Conservation (phyloP, 306 rosid genomes). For the Prunus fruticosa region DNA sequence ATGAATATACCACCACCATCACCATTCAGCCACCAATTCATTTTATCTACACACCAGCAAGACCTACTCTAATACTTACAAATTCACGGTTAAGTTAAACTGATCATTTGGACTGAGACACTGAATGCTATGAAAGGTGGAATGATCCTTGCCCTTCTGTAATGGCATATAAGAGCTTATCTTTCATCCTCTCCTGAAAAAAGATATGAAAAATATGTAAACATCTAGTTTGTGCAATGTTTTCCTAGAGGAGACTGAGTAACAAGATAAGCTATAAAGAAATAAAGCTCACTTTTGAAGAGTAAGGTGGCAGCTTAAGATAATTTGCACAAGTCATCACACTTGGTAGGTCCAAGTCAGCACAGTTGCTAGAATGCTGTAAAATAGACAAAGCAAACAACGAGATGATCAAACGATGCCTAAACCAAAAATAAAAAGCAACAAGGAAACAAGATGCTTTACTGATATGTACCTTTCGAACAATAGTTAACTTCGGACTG, state of each 20-base stretch:
- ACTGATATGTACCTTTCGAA: slow-evolving; percentile 62
- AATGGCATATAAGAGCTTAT: slow-evolving; percentile 86
- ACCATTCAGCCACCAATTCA: slow-evolving; percentile 25
- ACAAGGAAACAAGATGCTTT: neutral
- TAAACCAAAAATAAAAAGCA: neutral
- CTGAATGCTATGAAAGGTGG: slow-evolving; percentile 72
- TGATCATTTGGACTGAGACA: slow-evolving; percentile 17
- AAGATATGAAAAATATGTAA: neutral
- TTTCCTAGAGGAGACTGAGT: neutral
- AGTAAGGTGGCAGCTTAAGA: slow-evolving; percentile 94
- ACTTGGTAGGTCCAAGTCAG: slow-evolving; percentile 85
- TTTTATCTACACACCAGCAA: slow-evolving; percentile 50
- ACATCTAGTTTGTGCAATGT: neutral
- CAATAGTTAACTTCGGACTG: slow-evolving; percentile 90
- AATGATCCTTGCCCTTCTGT: slow-evolving; percentile 97
- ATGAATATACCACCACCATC: slow-evolving; percentile 26
- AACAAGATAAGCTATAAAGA: slow-evolving; percentile 10
- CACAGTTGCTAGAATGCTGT: slow-evolving; percentile 71
- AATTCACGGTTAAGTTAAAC: slow-evolving; percentile 38
- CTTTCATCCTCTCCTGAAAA: slow-evolving; percentile 88
- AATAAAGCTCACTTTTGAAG: slow-evolving; percentile 61
- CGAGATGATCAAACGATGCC: slow-evolving; percentile 13
- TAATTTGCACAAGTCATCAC: slow-evolving; percentile 99
- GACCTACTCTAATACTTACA: slow-evolving; percentile 69
- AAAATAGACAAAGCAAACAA: slow-evolving; percentile 14